A percentile compares a stretch with the other conserved stretches of the same genome.
phyloP scores from a whole-genome alignment of 1,284 basidiomycete genomes.

The Rhizoctonia solani region DNA sequence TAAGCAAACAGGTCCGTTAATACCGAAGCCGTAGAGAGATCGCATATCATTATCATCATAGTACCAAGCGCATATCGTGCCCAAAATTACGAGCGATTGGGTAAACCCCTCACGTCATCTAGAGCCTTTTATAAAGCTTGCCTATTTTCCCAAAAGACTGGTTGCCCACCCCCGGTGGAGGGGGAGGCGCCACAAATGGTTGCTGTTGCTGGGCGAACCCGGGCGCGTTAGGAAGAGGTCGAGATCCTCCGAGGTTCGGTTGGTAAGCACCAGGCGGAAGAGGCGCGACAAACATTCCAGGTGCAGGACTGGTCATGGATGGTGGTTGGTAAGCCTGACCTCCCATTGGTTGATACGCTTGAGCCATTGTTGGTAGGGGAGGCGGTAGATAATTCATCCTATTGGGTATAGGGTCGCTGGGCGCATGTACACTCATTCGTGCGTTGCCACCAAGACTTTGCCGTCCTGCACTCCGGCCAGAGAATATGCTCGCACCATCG shows the following conservation, averaged over 20 bases:
- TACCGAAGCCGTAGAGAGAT: no score
- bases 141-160: neutral
- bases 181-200: neutral
- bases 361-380: no score
- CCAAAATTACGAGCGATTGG: no score
- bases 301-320: no score
- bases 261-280: neutral
- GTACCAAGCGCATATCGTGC: no score
- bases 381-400: no score
- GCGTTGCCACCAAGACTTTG: neutral
- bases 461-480: constrained; percentile 8
- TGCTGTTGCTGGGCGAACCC: neutral
- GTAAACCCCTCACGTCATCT: no score
- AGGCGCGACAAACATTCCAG: no score
- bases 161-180: neutral
- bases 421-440: neutral
- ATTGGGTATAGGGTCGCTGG: no score
- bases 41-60: no score
- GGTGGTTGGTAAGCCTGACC: neutral
- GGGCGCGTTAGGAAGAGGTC: neutral
- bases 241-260: neutral
- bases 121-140: constrained; percentile 27
- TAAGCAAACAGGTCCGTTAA: no score
- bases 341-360: neutral
- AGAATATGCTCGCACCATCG: neutral